Base-by-base conservation (phyloP, 2,329 filamentous ascomycete species). In the Ceratocystis alfenasii region DNA sequence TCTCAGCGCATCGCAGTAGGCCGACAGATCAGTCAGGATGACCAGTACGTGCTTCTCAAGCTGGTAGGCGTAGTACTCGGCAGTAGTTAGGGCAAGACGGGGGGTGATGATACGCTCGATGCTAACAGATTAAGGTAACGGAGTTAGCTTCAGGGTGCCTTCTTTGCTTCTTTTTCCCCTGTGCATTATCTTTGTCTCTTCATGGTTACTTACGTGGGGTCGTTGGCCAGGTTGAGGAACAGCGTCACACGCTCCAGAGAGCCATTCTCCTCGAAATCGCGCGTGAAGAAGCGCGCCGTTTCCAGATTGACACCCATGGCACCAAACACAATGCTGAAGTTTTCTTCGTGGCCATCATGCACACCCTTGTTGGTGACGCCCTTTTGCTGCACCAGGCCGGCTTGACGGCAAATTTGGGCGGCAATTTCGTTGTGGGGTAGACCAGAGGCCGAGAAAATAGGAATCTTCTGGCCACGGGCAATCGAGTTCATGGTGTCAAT, bases 301-400 rank as follows among this genome's bases (percentile, higher is more conserved):
- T 99, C 94, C 87, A 99, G 86, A 81, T 99, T 99, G 72, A 99
- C 94, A 91, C 94, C 94, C 94, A 99, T 99, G 74, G 94, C 94
- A 74, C 90, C 95, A 75, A 99, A 99, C 67, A 99, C 94, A 73
- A 99, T 99, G 68, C 92, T 96, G 83, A 99, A 99, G 81, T 99
- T 99, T 74, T 99, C 94, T 74, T 96, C 91, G 78, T 99, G 94
- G 66, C 87, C 92, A 74, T 99, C 95, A 74, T 99, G 94, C 30
- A 94, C 87, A 70, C 88, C 92, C 84, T 99, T 99, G 76, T 90
- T 95, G 45, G 91, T 87, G 65, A 86, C 77, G 63, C 91, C 82
- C 81, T 90, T 74, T 71, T 82, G 78, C 77, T 91, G 86, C 70
- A 97, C 95, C 75, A 99, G 80, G 77, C 93, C 86, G 72, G 94